phyloP scores from a whole-genome alignment of 2,329 filamentous ascomycete species.

The Beauveria caledonica region DNA sequence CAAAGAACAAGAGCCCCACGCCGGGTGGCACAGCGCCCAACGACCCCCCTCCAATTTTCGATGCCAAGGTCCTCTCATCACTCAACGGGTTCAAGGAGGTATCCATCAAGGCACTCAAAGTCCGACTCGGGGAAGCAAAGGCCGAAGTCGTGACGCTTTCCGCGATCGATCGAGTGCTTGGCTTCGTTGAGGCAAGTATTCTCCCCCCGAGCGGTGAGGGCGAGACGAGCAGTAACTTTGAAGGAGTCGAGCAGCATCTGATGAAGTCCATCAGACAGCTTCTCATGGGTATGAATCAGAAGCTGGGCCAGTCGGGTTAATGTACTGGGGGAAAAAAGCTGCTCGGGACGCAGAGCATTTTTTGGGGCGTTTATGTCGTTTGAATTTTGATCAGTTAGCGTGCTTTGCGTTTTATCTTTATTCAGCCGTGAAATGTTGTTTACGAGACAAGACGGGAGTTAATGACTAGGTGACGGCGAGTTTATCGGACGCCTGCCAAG shows the following conservation, averaged over 20 bases:
- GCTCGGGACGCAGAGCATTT: not conserved
- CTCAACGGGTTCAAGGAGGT: slow-evolving; percentile 38
- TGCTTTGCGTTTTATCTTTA: slow-evolving; percentile 1
- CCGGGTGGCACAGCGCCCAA: slow-evolving; percentile 21
- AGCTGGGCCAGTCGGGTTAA: slow-evolving; percentile 16
- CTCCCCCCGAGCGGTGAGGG: slow-evolving; percentile 26
- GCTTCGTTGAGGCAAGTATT: slow-evolving; percentile 37
- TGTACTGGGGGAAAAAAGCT: not conserved
- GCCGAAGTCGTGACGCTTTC: slow-evolving; percentile 41
- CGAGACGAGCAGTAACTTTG: slow-evolving; percentile 26
- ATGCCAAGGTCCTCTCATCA: slow-evolving; percentile 32
- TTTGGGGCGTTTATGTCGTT: not conserved
- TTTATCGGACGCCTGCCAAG: not conserved
- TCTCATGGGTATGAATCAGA: slow-evolving; percentile 32
- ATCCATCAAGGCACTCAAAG: slow-evolving; percentile 35
- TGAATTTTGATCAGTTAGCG: not conserved
- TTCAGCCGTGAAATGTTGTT: not conserved
- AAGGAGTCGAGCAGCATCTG: slow-evolving; percentile 32
- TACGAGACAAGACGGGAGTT: not conserved
- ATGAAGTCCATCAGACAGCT: slow-evolving; percentile 33
- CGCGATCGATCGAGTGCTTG: slow-evolving; percentile 42
- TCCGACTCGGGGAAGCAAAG: slow-evolving; percentile 30
- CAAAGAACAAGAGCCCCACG: slow-evolving; percentile 27
- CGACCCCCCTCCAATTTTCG: slow-evolving; percentile 25
- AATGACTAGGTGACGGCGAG: not conserved